Conservation (phyloP, 345 rosid species). For the Noccaea caerulescens region DNA sequence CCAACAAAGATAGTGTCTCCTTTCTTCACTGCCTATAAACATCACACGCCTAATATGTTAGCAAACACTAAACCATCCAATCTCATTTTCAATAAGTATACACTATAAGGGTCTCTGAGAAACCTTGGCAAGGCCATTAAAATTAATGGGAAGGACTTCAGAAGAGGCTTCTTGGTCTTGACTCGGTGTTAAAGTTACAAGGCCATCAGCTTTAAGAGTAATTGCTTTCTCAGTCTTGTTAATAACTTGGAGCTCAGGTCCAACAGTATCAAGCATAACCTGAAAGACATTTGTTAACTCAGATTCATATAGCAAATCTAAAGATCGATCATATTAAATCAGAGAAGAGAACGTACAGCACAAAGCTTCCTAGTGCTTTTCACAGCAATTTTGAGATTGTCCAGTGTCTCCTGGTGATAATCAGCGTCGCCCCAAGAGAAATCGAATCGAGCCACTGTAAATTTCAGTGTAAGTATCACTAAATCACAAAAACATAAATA, state of each 20-base stretch:
- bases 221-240: constrained; percentile 77
- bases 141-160: constrained; percentile 87
- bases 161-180: constrained; percentile 82
- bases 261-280: constrained; percentile 98
- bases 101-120: not conserved
- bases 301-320: constrained; percentile 17
- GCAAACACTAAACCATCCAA: constrained; percentile 3
- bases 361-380: constrained; percentile 87
- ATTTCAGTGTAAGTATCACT: too few species aligned
- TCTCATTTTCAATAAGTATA: not conserved
- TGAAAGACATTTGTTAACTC: constrained; percentile 30
- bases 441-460: constrained; percentile 83
- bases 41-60: not conserved
- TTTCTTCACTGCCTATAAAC: constrained; percentile 78
- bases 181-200: constrained; percentile 78
- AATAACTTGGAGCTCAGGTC: constrained; percentile 90
- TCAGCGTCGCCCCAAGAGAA: constrained; percentile 84
- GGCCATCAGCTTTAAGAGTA: constrained; percentile 71
- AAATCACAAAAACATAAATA: too few species aligned
- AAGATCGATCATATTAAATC: not conserved
- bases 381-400: constrained; percentile 75
- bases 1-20: constrained; percentile 97
- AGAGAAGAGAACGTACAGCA: constrained; percentile 56
- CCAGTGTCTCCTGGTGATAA: constrained; percentile 87
- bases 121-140: constrained; percentile 85